Evolutionary conservation across 441 rosid species (phyloP).

Genomic region (Bocquillonia castaneifolia): DNA sequence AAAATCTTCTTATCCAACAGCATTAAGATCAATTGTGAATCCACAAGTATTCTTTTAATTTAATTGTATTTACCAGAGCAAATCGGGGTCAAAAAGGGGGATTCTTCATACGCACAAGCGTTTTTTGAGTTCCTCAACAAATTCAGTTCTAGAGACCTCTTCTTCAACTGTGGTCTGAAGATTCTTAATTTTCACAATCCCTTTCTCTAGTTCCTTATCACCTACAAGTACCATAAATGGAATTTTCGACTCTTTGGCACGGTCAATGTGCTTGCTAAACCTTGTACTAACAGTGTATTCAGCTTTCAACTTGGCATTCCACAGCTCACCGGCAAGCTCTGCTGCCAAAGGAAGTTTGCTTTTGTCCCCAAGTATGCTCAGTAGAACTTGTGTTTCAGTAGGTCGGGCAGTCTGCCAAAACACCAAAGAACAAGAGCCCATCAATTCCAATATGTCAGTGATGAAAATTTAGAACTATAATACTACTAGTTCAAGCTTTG

Average conservation of each 20-base stretch:
- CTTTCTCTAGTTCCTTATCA: conserved; percentile 51
- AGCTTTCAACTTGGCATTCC: conserved; percentile 61
- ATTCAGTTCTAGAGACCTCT: conserved; percentile 38
- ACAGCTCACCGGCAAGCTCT: conserved; percentile 56
- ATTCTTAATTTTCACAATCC: conserved; percentile 57
- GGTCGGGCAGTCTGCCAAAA: conserved; percentile 50
- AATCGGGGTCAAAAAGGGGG: no score
- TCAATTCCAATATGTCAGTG: background rate
- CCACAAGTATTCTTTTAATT: no score
- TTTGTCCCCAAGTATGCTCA: conserved; percentile 49
- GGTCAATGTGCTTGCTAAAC: conserved; percentile 52
- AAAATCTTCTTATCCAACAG: no score
- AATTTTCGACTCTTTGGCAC: conserved; percentile 41
- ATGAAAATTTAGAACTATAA: background rate
- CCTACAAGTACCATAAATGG: conserved; percentile 79
- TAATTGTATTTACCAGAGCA: no score
- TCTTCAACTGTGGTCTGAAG: conserved; percentile 46
- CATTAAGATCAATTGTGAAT: no score
- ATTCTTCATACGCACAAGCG: no score
- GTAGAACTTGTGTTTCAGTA: conserved; percentile 70
- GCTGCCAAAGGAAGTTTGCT: conserved; percentile 48
- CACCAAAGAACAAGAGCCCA: background rate
- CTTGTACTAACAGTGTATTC: conserved; percentile 59
- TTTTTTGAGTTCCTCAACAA: conserved; percentile 44
- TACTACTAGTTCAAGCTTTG: background rate